phyloP scores from a whole-genome alignment of 768 basidiomycete genomes.

The Amanita jacksonii region DNA sequence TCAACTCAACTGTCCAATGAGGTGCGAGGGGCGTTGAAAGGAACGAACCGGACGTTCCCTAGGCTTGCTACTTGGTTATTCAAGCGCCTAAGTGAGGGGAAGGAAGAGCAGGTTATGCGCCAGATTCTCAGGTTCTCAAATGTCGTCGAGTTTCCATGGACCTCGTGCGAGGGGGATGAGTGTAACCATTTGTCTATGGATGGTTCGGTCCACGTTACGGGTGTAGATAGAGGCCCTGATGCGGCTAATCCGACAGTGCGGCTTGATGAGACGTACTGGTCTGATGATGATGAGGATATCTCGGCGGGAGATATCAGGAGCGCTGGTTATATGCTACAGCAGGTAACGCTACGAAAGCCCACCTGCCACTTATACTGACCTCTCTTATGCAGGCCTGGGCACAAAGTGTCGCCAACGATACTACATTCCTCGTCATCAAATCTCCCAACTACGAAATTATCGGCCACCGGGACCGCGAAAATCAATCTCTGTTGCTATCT shows the following conservation, averaged over 20 bases:
- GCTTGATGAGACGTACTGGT: background rate
- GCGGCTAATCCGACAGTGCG: background rate
- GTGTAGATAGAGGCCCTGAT: background rate
- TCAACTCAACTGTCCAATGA: background rate
- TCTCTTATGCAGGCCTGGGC: slow-evolving; percentile 7
- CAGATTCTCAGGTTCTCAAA: background rate
- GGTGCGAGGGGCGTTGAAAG: background rate
- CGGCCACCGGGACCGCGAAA: slow-evolving; percentile 5
- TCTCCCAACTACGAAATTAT: slow-evolving; percentile 8
- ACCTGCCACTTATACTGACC: background rate
- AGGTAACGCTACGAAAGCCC: background rate
- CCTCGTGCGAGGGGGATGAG: background rate
- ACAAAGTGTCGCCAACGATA: slow-evolving; percentile 6
- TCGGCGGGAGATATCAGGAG: background rate
- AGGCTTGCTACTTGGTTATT: background rate
- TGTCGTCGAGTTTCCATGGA: background rate
- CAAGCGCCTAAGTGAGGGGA: background rate
- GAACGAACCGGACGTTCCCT: background rate
- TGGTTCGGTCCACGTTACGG: background rate
- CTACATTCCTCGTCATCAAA: slow-evolving; percentile 7
- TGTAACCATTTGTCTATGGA: background rate
- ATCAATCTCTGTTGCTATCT: slow-evolving; percentile 8
- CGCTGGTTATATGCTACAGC: background rate
- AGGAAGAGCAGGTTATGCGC: background rate
- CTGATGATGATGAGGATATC: background rate